Evolutionary conservation across 352 stramenopile species (phyloP), one percentile per base, ranked within the genome.

Genomic region (Saprolegnia parasitica): DNA sequence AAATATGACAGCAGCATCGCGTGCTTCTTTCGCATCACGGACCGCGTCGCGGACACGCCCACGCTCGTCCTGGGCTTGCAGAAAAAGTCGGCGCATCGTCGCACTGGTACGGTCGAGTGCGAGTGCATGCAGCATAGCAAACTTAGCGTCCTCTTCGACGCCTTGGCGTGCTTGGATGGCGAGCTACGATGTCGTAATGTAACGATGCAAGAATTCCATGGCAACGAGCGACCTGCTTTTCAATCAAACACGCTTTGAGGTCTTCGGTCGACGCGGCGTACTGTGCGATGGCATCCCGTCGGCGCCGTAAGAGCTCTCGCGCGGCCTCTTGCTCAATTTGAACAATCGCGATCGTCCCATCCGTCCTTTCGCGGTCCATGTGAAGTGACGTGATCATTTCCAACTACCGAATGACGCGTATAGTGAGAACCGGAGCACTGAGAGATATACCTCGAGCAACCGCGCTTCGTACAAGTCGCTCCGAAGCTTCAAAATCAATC

Each of bases 101-200:
- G 76, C 64, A 39, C 81, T 90, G 52, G 74, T 88, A 61, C 78
- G 74, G 39, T 90, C 75, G 0, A 93, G 72, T 24, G 85, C 75
- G 8, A 81, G 79, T 0, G 79, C 82, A 56, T 93, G 82, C 21
- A 84, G 86, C 54, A 90, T 84, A 0, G 83, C 82, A 62, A 91
- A 88, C 60, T 90, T 81, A 0, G 83, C 83, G 47, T 91, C 83
- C 72, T 93, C 82, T 67, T 91, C 82, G 0, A 90, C 81, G 3
- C 83, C 85, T 78, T 89, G 80, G 3, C 63, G 63, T 16, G 54
- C 63, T 57, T 52, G 46, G 15, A 70, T 35, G 18, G 63, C 63
- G 29, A 70, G 32, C 63, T 70, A 86, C 79, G 0, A 78, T 78
- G 37, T 82, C 77, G 61, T 77, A 76, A 1, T 80, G 80, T 8